Evolutionary conservation across 306 rosid genomes (phyloP).

Genomic region (Prunus mira): DNA sequence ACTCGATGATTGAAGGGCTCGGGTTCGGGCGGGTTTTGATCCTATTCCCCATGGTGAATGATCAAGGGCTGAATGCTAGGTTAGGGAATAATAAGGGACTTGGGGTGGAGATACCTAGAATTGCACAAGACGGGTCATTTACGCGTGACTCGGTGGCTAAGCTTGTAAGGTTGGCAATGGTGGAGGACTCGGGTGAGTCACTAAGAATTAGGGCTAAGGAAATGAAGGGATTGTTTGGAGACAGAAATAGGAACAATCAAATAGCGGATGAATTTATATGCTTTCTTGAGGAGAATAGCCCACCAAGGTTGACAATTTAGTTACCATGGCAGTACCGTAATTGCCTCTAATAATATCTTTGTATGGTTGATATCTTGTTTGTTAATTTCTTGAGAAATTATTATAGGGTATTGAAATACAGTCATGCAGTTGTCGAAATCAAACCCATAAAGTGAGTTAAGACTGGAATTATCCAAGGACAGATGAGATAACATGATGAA

Average conservation of each 20-base stretch:
- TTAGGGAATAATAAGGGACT: slow-evolving; percentile 27
- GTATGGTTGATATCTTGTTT: no score
- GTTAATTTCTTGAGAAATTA: no score
- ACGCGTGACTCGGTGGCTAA: slow-evolving; percentile 32
- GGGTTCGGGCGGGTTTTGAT: slow-evolving; percentile 38
- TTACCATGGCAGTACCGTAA: no score
- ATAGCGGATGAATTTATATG: slow-evolving; percentile 12
- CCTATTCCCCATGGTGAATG: slow-evolving; percentile 33
- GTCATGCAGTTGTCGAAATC: no score
- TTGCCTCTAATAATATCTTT: no score
- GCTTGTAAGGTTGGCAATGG: slow-evolving; percentile 33
- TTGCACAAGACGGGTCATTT: slow-evolving; percentile 41
- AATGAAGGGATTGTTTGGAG: slow-evolving; percentile 37
- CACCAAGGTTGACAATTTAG: not conserved
- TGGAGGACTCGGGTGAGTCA: slow-evolving; percentile 22
- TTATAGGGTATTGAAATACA: no score
- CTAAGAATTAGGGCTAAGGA: slow-evolving; percentile 21
- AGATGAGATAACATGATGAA: not conserved
- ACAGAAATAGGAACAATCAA: not conserved
- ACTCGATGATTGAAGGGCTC: slow-evolving; percentile 49
- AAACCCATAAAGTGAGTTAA: no score
- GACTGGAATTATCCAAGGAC: no score
- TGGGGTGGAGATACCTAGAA: slow-evolving; percentile 35
- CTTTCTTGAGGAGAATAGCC: slow-evolving; percentile 19
- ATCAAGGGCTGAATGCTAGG: slow-evolving; percentile 45